Conservation (phyloP, 768 basidiomycete genomes). For the Hygrophorus pudorinus region DNA sequence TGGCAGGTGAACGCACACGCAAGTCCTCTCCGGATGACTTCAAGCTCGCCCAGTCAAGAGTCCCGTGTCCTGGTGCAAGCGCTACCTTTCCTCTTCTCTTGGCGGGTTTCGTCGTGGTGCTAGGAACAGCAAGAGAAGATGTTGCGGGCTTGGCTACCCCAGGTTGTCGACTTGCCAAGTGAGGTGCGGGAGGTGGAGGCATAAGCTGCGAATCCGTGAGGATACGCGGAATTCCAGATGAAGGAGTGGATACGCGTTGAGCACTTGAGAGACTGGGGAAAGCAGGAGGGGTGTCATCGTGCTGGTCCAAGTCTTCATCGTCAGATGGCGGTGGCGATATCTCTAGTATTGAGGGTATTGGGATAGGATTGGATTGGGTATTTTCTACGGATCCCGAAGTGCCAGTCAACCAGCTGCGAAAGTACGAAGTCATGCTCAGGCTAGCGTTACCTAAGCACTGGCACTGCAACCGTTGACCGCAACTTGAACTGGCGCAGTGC, state of each 20-base stretch:
- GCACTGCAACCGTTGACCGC: no score
- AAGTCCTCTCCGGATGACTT: conserved; percentile 77
- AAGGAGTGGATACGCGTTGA: conserved; percentile 38
- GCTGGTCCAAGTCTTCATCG: conserved; percentile 25
- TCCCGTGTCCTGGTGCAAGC: conserved; percentile 82
- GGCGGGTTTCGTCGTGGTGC: conserved; percentile 46
- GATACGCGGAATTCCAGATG: conserved; percentile 23
- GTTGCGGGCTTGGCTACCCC: conserved; percentile 19
- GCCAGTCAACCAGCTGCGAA: conserved; percentile 48
- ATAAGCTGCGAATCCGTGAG: conserved; percentile 41
- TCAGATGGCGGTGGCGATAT: conserved; percentile 32
- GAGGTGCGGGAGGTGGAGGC: conserved; percentile 42
- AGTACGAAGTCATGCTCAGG: conserved; percentile 47
- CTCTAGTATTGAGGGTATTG: conserved; percentile 24
- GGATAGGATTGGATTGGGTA: conserved; percentile 8
- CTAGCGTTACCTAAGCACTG: not conserved
- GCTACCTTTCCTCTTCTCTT: conserved; percentile 74
- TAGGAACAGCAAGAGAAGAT: conserved; percentile 46
- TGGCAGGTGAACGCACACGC: conserved; percentile 36
- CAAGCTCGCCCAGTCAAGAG: conserved; percentile 88
- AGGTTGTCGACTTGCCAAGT: conserved; percentile 29
- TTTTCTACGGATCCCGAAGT: conserved; percentile 18
- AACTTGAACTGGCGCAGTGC: no score
- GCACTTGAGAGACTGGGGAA: conserved; percentile 69
- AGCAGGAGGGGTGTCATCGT: conserved; percentile 56